These are phyloP conservation scores for Zoysia matrella DNA, from an alignment of 202 grass and related monocot genomes.

Conservation along the genomic window DNA sequence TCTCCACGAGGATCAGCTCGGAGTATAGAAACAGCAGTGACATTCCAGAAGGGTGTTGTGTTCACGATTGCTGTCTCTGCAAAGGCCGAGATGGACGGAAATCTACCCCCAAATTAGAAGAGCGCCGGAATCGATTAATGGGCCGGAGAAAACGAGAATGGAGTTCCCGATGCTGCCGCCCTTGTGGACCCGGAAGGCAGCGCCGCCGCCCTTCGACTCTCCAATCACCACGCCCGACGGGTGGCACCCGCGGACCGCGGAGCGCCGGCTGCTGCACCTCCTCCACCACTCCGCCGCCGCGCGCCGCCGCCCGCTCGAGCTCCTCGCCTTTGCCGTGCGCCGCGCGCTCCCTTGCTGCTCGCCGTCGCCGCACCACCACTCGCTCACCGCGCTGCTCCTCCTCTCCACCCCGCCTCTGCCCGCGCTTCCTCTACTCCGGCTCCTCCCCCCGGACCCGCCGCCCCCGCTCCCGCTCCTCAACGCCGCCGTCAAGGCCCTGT, in stretches of 20 bases:
- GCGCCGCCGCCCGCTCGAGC: slow-evolving; percentile 43
- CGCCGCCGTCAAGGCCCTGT: slow-evolving; percentile 46
- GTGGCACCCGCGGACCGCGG: slow-evolving; percentile 48
- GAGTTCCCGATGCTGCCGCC: no score
- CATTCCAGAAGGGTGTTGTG: no score
- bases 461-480: slow-evolving; percentile 51
- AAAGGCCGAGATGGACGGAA: slow-evolving; percentile 48
- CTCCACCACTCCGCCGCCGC: slow-evolving; percentile 46
- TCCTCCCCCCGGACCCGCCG: slow-evolving; percentile 38
- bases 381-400: slow-evolving; percentile 30
- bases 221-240: slow-evolving; percentile 36
- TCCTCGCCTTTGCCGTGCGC: slow-evolving; percentile 59
- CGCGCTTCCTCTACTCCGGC: slow-evolving; percentile 27
- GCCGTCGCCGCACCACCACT: slow-evolving; percentile 40
- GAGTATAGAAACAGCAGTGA: slow-evolving; percentile 28
- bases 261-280: slow-evolving; percentile 61
- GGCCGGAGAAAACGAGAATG: no score
- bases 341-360: slow-evolving; percentile 37
- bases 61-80: slow-evolving; percentile 25
- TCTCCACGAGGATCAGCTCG: slow-evolving; percentile 42
- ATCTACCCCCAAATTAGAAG: not conserved
- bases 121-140: slow-evolving; percentile 12
- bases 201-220: not conserved
- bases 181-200: no score
- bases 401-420: slow-evolving; percentile 42